Evolutionary conservation across 2,329 filamentous ascomycete genomes (phyloP), one percentile per base, ranked within the genome.

Genomic region (Davidsoniella australis): DNA sequence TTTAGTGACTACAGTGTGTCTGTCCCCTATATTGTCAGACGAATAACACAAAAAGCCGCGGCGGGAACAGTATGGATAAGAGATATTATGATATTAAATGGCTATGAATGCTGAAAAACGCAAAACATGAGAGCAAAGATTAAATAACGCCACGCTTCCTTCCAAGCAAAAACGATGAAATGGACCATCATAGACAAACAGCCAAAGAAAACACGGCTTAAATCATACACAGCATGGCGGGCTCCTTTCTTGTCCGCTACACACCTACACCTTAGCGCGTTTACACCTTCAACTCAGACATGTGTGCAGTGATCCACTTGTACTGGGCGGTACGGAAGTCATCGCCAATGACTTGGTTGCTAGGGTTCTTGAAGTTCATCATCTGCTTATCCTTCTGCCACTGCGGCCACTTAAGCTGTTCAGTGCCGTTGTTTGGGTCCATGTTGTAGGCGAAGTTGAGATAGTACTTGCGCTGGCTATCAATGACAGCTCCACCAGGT

Each of bases 371-470:
- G 50, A 57, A 56, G 23, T 54, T 48, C 45, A 58, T 43, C 58
- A 78, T 49, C 56, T 68, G 51, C 16, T 43, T 43, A 1, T 47
- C 50, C 29, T 54, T 48, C 5, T 59, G 64, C 72, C 73, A 80
- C 55, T 68, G 50, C 10, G 57, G 57, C 54, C 58, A 59, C 4
- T 48, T 23, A 3, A 52, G 42, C 14, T 57, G 53, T 62, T 64
- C 37, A 57, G 59, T 20, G 8, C 62, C 61, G 17, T 48, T 39
- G 55, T 80, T 80, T 0, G 76, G 76, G 56, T 80, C 69, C 33
- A 73, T 57, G 6, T 72, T 65, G 54, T 77, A 68, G 2, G 78
- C 62, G 56, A 81, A 81, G 10, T 65, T 69, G 45, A 74, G 62
- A 55, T 78, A 80, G 58, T 80, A 80, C 0, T 66, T 65, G 45